Evolutionary conservation across 352 stramenopile species (phyloP).

Genomic region (Globisporangium carolinianum): DNA sequence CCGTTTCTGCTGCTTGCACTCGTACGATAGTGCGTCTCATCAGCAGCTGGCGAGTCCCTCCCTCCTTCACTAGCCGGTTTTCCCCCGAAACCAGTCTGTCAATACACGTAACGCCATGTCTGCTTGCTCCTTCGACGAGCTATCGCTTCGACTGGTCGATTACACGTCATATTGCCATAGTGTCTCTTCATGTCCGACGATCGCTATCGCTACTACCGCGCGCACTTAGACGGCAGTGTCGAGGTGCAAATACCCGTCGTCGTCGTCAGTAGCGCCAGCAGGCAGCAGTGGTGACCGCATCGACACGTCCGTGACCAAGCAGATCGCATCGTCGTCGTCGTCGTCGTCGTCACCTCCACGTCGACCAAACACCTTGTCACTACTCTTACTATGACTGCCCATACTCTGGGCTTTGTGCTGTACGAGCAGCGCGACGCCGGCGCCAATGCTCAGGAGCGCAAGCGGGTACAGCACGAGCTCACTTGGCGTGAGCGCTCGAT

Average conservation of each 20-base stretch:
- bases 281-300: constrained; percentile 59
- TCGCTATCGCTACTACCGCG: not conserved
- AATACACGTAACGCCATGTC: no score
- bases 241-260: constrained; percentile 53
- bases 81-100: no score
- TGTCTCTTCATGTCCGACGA: no score
- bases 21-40: no score
- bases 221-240: not conserved
- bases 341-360: constrained; percentile 5
- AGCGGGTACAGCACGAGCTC: constrained; percentile 73
- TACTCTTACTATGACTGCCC: constrained; percentile 7
- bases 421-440: constrained; percentile 65
- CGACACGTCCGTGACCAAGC: constrained; percentile 52
- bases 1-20: no score
- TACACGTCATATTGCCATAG: no score
- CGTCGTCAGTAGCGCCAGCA: constrained; percentile 25
- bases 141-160: no score
- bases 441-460: constrained; percentile 55
- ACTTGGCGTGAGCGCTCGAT: constrained; percentile 37
- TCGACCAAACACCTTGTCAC: constrained; percentile 16
- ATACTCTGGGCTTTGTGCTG: constrained; percentile 30
- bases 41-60: no score
- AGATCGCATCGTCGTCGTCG: constrained; percentile 42
- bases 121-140: no score
- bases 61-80: no score